Base-by-base conservation (phyloP, 2,329 filamentous ascomycete species). In the Monilinia vaccinii-corymbosi region DNA sequence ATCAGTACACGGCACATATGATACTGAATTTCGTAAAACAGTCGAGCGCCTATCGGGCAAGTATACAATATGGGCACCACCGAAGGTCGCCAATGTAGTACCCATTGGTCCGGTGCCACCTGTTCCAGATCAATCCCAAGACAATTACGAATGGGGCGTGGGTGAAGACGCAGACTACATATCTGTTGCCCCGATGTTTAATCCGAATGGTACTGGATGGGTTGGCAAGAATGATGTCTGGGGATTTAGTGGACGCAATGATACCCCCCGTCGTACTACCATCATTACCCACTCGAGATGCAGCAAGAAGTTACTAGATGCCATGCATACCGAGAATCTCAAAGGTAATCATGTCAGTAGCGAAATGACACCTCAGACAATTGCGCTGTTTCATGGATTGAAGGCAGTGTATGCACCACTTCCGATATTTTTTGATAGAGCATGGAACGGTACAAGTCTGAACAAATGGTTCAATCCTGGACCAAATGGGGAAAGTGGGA, bases 321-420 rank as follows among this genome's bases (percentile, higher is more conserved):
- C 85, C 63, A 92, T 92, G 88, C 88, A 93, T 69, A 79, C 83
- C 38, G 89, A 92, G 71, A 89, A 88, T 57, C 77, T 87, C 64
- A 79, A 81, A 16, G 86, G 87, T 64, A 87, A 88, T 68, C 87
- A 91, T 69, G 84, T 92, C 67, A 87, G 86, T 61, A 88, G 88
- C 0, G 89, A 93, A 71, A 91, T 93, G 88, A 88, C 85, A 62
- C 84, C 88, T 0, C 85, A 87, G 59, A 87, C 87, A 0, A 81
- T 87, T 31, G 84, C 87, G 0, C 78, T 93, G 21, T 82, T 91
- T 63, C 88, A 94, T 70, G 88, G 89, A 7, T 77, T 92, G 52
- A 93, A 93, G 74, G 84, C 87, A 5, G 86, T 91, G 4, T 89
- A 86, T 68, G 87, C 84, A 13, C 89, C 89, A 13, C 88, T 92